Base-by-base conservation (phyloP, 495 filamentous ascomycete genomes). In the Penicillium chermesinum region DNA sequence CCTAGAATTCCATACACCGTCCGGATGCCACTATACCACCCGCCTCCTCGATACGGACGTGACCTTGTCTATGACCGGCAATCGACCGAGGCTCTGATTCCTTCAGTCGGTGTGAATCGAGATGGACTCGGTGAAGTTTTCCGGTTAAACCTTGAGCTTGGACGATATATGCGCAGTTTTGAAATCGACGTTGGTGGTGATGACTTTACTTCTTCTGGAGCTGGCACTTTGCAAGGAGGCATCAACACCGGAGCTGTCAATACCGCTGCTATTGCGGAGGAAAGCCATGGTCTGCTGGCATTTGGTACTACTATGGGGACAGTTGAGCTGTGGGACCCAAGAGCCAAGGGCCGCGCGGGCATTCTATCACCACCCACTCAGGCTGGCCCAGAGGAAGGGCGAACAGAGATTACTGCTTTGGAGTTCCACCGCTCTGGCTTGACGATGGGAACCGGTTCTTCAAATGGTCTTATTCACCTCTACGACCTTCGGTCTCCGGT, bases 251-350 rank as follows among this genome's bases (percentile, higher is more conserved):
- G 90, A 8, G 78, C 83, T 15, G 89, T 95, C n/a, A 96, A 99
- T 56, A 84, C 83, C 7, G 91, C 86, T 41, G 84, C 89, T 1
- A 82, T 96, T 41, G 94, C 93, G 10, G 89, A 96, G 58, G 82
- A 85, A 9, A 90, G 87, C 35, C 94, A 99, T 63, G 90, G 89
- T 35, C 75, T 99, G 9, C 76, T 91, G 36, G 90, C 94, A 1
- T 97, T 99, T 57, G 94, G 94, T 25, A 97, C 94, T n/a, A 87
- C 87, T 2, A 69, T 88, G 33, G 91, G 94, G n/a, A 94, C 89
- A 5, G 90, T 97, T 22, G 94, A 97, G 54, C 89, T 97, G 53
- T 99, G 88, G 86, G 94, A 99, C 62, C 77, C 90, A 2, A 76
- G 94, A 51, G 85, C 83, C 44, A 85, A 88, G 59, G 83, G 81